Base-by-base conservation (phyloP, 345 rosid species). In the Gossypium turneri region DNA sequence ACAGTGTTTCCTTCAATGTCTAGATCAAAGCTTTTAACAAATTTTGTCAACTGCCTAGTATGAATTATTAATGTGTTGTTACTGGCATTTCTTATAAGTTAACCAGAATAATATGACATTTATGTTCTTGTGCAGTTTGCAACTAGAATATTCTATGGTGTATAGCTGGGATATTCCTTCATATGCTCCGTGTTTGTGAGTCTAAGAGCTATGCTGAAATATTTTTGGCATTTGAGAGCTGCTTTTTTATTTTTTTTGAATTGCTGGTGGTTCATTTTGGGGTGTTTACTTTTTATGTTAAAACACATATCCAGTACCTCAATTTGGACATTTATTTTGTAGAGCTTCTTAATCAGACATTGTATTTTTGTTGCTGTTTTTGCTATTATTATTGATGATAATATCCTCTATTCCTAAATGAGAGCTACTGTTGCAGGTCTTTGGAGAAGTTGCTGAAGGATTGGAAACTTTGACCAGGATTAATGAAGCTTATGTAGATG, bases 381-480 rank as follows among this genome's bases (percentile, higher is more conserved):
- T 34, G 41, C 1, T 34, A 34, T 34, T 34, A 34, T 34, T 34
- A 34, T 34, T 5, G 41, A 34, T 59, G 10, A 25, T 38, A 55
- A 38, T 10, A 41, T 56, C 11, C 48, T 17, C 12, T 64, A 7
- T 19, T 62, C 38, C 45, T n/a, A 55, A 25, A 68, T 57, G 43
- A 15, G 7, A 73, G 12, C 4, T 56, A 51, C 20, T 34, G 27
- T 79, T 77, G 17, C 77, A 93, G 99, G 97, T 95, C 56, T 95
- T 95, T 84, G 97, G 97, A 56, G 97, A 91, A 89, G 83, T 93
- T 80, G 97, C 92, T 2, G 99, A 93, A 85, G 99, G 98, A 20
- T 70, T 90, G 74, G 98, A 93, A 59, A 89, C 98, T 59, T 76
- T 95, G 81, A 81, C 84, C 48, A 87, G 97, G 72, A 67, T 45